Conservation (phyloP, 2,329 filamentous ascomycete species). For the Hirsutella thompsonii region DNA sequence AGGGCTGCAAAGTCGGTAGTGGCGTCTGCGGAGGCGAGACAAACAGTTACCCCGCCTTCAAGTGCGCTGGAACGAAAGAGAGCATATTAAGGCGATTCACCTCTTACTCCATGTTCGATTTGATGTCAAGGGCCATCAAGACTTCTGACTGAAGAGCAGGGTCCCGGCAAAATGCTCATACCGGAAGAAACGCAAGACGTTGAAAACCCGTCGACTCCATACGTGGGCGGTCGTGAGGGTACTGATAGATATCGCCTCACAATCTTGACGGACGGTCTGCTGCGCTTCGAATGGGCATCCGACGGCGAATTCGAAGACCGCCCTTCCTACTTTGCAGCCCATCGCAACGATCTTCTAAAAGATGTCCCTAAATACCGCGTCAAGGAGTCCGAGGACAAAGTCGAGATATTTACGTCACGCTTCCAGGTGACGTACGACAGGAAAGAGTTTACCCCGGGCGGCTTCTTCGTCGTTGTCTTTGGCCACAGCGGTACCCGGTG, state of each 20-base stretch:
- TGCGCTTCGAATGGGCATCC: slow-evolving; percentile 49
- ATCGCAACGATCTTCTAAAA: slow-evolving; percentile 25
- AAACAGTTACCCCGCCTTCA: too few species aligned
- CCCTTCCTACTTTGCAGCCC: slow-evolving; percentile 47
- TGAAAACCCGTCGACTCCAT: background rate
- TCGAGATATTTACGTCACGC: slow-evolving; percentile 42
- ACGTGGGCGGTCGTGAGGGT: slow-evolving; percentile 8
- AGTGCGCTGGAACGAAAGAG: too few species aligned
- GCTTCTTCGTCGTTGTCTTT: slow-evolving; percentile 29
- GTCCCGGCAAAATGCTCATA: too few species aligned
- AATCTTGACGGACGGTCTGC: slow-evolving; percentile 38
- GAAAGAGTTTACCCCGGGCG: slow-evolving; percentile 35
- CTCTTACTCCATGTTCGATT: too few species aligned
- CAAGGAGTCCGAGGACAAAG: slow-evolving; percentile 26
- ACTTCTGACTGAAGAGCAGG: too few species aligned
- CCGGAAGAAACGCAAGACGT: too few species aligned
- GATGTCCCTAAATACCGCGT: slow-evolving; percentile 31
- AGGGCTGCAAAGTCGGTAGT: too few species aligned
- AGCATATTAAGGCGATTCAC: too few species aligned
- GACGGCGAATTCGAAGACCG: slow-evolving; percentile 50
- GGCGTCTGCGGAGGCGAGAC: too few species aligned
- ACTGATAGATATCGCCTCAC: slow-evolving; percentile 41
- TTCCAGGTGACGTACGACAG: slow-evolving; percentile 48
- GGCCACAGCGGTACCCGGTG: slow-evolving; percentile 26
- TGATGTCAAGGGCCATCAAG: too few species aligned